phyloP scores from a whole-genome alignment of 176 grass and related monocot species.

The Cymbopogon citratus region DNA sequence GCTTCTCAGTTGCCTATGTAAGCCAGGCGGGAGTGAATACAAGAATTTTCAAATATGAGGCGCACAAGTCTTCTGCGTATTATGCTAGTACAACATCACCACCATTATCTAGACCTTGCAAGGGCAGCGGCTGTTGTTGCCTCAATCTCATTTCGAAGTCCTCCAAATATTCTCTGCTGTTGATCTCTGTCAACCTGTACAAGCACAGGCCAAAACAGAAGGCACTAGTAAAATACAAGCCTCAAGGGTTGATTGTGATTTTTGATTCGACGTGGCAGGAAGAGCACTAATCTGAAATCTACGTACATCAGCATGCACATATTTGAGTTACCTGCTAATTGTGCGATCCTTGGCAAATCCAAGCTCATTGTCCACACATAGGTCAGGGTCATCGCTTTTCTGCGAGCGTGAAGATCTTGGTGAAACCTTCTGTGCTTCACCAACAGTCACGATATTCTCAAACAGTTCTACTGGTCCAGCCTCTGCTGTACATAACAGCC shows the following conservation, averaged over 20 bases:
- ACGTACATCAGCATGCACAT: neutral
- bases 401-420: slow-evolving; percentile 48
- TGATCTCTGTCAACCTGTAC: slow-evolving; percentile 85
- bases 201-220: neutral
- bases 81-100: slow-evolving; percentile 32
- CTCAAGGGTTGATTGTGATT: neutral
- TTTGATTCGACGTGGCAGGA: neutral
- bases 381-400: slow-evolving; percentile 69
- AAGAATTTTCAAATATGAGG: neutral
- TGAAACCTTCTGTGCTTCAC: slow-evolving; percentile 50
- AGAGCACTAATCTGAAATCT: neutral
- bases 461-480: slow-evolving; percentile 64
- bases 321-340: slow-evolving; percentile 64
- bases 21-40: neutral
- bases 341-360: slow-evolving; percentile 95
- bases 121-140: slow-evolving; percentile 28
- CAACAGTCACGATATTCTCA: slow-evolving; percentile 57
- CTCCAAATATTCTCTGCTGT: slow-evolving; percentile 84
- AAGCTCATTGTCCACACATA: slow-evolving; percentile 87
- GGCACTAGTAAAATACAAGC: neutral
- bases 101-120: slow-evolving; percentile 16
- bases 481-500: slow-evolving; percentile 81
- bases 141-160: slow-evolving; percentile 46
- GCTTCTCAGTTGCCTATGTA: neutral
- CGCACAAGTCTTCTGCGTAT: neutral